phyloP scores from a whole-genome alignment of 768 basidiomycete species.

The Agrocybe pediades region DNA sequence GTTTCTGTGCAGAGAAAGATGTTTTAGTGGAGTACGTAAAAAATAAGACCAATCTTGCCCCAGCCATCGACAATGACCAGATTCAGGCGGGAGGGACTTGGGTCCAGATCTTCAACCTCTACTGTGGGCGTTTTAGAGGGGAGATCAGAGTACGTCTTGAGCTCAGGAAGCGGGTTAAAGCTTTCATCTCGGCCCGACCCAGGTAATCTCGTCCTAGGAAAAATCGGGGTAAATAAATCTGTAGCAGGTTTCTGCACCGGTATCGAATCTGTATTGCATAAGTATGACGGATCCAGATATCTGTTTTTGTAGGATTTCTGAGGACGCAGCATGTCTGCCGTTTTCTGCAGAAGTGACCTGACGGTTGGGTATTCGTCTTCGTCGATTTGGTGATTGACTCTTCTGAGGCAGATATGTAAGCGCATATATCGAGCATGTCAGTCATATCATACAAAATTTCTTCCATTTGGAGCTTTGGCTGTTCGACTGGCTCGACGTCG shows the following conservation, averaged over 20 bases:
- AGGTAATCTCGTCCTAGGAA: conserved; percentile 37
- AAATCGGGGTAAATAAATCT: conserved; percentile 36
- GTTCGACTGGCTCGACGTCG: conserved; percentile 23
- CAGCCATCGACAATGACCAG: conserved; percentile 67
- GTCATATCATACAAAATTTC: conserved; percentile 23
- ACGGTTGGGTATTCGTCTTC: conserved; percentile 23
- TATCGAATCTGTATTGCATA: conserved; percentile 8
- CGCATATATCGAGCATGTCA: background rate
- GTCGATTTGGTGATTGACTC: conserved; percentile 29
- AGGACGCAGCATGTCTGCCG: conserved; percentile 20
- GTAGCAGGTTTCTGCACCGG: conserved; percentile 6
- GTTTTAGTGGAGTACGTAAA: background rate
- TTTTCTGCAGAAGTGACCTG: conserved; percentile 18
- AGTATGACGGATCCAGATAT: conserved; percentile 23
- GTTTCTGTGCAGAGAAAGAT: conserved; percentile 28
- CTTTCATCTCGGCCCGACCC: conserved; percentile 10
- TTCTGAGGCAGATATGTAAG: conserved; percentile 2
- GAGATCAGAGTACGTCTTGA: conserved; percentile 12
- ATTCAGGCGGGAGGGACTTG: conserved; percentile 47
- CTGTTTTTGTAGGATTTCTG: conserved; percentile 23
- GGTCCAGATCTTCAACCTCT: conserved; percentile 33
- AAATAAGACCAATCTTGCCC: conserved; percentile 42
- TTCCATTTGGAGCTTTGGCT: conserved; percentile 17
- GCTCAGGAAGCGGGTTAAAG: background rate
- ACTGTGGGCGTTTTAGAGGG: conserved; percentile 2